phyloP scores from a whole-genome alignment of 2,329 filamentous ascomycete genomes.

The Taxawa tesnikishii region DNA sequence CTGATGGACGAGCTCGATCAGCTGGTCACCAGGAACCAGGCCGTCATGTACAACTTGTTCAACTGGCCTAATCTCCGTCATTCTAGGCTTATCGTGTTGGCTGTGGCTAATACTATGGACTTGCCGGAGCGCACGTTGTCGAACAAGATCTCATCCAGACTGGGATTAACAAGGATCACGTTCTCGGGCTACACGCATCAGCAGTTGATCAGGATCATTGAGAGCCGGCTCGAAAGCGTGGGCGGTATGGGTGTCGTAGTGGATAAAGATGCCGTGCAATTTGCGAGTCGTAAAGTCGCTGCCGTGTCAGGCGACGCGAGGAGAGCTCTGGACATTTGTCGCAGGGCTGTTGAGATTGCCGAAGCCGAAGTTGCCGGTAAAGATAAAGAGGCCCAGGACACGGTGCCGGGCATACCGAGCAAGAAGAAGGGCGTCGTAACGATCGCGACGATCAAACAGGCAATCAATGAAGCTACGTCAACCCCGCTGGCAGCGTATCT shows the following conservation, averaged over 20 bases:
- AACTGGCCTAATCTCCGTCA: conserved; percentile 93
- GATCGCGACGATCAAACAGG: conserved; percentile 84
- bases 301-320: conserved; percentile 91
- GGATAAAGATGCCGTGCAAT: conserved; percentile 86
- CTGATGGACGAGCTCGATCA: conserved; percentile 98
- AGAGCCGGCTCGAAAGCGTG: conserved; percentile 81
- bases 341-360: conserved; percentile 86
- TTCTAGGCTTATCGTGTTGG: conserved; percentile 86
- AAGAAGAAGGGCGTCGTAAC: conserved; percentile 58
- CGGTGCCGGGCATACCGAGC: conserved; percentile 48
- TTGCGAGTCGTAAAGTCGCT: conserved; percentile 90
- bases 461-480: conserved; percentile 88
- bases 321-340: conserved; percentile 86
- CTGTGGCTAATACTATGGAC: conserved; percentile 98
- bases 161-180: conserved; percentile 79
- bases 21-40: conserved; percentile 93
- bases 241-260: conserved; percentile 74
- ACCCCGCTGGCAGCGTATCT: conserved; percentile 86
- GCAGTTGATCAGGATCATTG: conserved; percentile 93
- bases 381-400: conserved; percentile 18
- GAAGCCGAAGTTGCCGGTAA: conserved; percentile 50
- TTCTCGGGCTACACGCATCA: conserved; percentile 96
- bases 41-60: conserved; percentile 99
- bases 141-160: conserved; percentile 92
- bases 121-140: conserved; percentile 88